Conservation (phyloP, 352 stramenopile species). For the Phytophthora pluvialis region DNA sequence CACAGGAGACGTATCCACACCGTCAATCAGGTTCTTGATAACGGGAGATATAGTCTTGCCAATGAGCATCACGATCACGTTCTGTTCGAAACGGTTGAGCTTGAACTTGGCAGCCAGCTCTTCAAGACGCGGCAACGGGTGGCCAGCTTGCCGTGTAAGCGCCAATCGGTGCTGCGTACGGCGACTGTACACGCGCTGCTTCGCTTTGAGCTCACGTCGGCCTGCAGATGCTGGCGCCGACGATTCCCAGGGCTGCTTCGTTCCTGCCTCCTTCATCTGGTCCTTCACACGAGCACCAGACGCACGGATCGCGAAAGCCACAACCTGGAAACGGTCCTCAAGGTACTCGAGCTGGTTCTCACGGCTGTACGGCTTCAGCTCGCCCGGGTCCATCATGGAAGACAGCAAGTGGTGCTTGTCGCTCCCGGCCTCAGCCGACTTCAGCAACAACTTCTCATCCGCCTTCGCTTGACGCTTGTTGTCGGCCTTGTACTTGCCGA, state of each 20-base stretch:
- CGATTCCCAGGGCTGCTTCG: conserved; percentile 81
- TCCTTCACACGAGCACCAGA: conserved; percentile 87
- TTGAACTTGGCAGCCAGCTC: conserved; percentile 82
- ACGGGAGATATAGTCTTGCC: conserved; percentile 91
- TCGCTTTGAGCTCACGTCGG: conserved; percentile 84
- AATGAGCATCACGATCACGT: conserved; percentile 92
- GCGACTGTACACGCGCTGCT: conserved; percentile 82
- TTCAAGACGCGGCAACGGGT: conserved; percentile 73
- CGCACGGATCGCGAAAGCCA: conserved; percentile 87
- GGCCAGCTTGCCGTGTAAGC: conserved; percentile 66
- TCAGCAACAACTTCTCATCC: conserved; percentile 37
- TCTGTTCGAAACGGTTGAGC: conserved; percentile 88
- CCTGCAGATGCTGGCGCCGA: conserved; percentile 68
- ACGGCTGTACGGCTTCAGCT: conserved; percentile 84
- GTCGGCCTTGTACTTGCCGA: conserved; percentile 64
- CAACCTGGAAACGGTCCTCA: conserved; percentile 88
- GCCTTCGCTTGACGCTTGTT: conserved; percentile 41
- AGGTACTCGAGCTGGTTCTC: conserved; percentile 90
- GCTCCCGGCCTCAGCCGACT: conserved; percentile 19
- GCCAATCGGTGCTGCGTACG: conserved; percentile 67
- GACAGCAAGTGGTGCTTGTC: conserved; percentile 44
- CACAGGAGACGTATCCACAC: conserved; percentile 82
- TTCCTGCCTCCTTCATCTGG: conserved; percentile 90
- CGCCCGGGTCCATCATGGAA: conserved; percentile 53
- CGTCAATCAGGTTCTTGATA: conserved; percentile 89